Percentiles rank a stretch among this genome's conserved stretches.
phyloP scores from a whole-genome alignment of 2,329 filamentous ascomycete genomes.

The Talaromyces funiculosus region DNA sequence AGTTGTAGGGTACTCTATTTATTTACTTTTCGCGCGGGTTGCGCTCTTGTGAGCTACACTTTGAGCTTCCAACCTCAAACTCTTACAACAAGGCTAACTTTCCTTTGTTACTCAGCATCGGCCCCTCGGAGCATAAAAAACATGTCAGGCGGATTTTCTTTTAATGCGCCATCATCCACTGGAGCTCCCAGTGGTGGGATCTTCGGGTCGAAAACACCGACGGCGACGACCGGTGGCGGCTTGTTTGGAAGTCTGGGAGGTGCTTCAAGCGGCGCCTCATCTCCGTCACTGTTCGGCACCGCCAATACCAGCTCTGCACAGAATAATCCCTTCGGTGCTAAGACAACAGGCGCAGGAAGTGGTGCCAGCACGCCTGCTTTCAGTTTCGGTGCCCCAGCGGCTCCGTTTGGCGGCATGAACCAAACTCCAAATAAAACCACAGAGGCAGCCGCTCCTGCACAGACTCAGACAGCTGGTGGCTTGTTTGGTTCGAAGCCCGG shows the following conservation, averaged over 20 bases:
- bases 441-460: conserved; percentile 29
- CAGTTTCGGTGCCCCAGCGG: conserved; percentile 27
- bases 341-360: conserved; percentile 15
- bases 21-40: not conserved
- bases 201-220: conserved; percentile 25
- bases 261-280: conserved; percentile 27
- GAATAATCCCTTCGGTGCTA: conserved; percentile 25
- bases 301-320: conserved; percentile 21
- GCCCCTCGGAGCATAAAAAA: conserved; percentile 23
- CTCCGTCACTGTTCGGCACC: conserved; percentile 32
- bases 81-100: not conserved
- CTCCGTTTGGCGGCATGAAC: conserved; percentile 24
- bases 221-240: conserved; percentile 20
- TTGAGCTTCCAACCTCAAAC: not conserved
- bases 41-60: conserved; percentile 1
- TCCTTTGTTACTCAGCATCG: not conserved
- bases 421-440: conserved; percentile 35
- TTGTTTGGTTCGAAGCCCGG: conserved; percentile 31
- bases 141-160: conserved; percentile 29
- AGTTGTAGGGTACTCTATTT: not conserved
- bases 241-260: conserved; percentile 38
- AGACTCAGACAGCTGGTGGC: conserved; percentile 23
- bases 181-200: conserved; percentile 29
- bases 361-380: conserved; percentile 24
- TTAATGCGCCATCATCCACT: conserved; percentile 34